Base-by-base conservation (phyloP, 306 rosid genomes). In the Betula pendula region DNA sequence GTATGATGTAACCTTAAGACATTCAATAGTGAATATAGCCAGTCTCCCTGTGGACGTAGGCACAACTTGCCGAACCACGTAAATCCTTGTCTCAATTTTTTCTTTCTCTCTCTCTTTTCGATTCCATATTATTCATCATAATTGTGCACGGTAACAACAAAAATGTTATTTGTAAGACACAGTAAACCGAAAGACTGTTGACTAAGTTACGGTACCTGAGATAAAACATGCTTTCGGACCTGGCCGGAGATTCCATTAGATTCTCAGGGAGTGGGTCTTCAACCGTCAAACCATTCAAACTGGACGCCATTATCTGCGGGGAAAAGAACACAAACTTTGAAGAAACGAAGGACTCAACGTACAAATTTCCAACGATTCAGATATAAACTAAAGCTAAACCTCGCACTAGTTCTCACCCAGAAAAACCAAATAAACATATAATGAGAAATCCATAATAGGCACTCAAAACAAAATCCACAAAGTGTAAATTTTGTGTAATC, bases 241-340 rank as follows among this genome's bases (percentile, higher is more conserved):
- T 88, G 45, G 94, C 97, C 2, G 97, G 97, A 87, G 97, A 95
- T 56, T 95, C 99, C 99, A 95, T 83, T 31, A 92, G 92, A 86
- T 88, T 95, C 69, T 90, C 99, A 59, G 97, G 78, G 68, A 95
- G 92, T 52, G 97, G 90, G 50, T 95, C 99, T 75, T 92, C 99
- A 70, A 95, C 99, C 20, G 97, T 95, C 85, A 92, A 85, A 62
- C 99, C 99, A 53, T 95, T 95, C 86, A 95, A 88, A 87, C 99
- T 95, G 55, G 99, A 90, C 43, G 99, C 99, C 99, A 95, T 92
- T 79, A 95, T 92, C 99, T 95, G 87, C 52, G 53, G 8, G 27
- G n/a, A 60, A 71, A 16, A 48, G 48, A 20, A 68, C 70, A 65
- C 48, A 80, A 77, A 9, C 14, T 14, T 13, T 27, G 66, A 82